Conservation (phyloP, 306 rosid genomes). For the Argentina anserina region DNA sequence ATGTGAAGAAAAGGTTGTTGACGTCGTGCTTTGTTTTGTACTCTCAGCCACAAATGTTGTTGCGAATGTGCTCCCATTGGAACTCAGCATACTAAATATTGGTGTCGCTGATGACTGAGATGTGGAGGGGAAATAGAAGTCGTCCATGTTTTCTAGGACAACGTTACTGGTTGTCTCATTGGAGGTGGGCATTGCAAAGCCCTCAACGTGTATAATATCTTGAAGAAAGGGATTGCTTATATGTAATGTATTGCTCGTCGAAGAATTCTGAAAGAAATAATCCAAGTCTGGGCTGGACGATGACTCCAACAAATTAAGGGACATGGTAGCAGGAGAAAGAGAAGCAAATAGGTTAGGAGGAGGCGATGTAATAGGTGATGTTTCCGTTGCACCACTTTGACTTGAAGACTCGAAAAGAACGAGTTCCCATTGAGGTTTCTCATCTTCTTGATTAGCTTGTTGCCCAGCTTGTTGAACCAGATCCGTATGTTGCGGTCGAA, state of each 20-base stretch:
- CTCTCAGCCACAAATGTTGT: background rate
- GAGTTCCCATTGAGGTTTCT: slow-evolving; percentile 53
- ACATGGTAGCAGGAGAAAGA: background rate
- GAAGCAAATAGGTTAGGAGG: background rate
- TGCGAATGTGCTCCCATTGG: background rate
- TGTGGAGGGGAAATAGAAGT: slow-evolving; percentile 14
- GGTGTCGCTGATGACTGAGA: slow-evolving; percentile 6
- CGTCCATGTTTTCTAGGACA: background rate
- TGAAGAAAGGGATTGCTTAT: slow-evolving; percentile 69
- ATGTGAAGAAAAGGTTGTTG: slow-evolving; percentile 2
- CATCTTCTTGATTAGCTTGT: background rate
- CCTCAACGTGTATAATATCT: slow-evolving; percentile 14
- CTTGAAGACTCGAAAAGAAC: slow-evolving; percentile 41
- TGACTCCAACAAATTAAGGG: slow-evolving; percentile 23
- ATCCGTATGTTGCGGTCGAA: slow-evolving; percentile 1
- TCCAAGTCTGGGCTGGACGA: slow-evolving; percentile 7
- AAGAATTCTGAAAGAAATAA: slow-evolving; percentile 26
- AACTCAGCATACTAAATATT: background rate
- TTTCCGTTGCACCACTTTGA: background rate
- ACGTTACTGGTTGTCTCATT: background rate
- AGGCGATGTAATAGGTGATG: background rate
- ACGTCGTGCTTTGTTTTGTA: background rate
- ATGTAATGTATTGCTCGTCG: slow-evolving; percentile 15
- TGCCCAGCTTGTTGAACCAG: slow-evolving; percentile 9
- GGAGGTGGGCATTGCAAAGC: background rate